Evolutionary conservation across 192 early-diverging fungal genomes (phyloP).

Genomic region (Entomortierella beljakovae): DNA sequence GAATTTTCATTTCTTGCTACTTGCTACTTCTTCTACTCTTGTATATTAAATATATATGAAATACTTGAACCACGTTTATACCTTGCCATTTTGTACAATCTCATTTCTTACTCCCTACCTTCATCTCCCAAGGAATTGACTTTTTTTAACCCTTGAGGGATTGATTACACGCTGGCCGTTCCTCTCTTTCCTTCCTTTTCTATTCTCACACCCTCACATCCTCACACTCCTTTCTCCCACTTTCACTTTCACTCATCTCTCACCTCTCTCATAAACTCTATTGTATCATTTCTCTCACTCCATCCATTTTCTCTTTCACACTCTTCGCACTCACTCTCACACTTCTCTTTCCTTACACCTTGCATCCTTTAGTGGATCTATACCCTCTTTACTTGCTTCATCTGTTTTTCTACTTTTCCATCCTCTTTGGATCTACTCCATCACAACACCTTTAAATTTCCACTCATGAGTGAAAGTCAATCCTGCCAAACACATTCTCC

Average conservation of each 20-base stretch:
- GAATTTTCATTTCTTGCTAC: background rate
- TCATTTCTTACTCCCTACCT: background rate
- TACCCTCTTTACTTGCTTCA: background rate
- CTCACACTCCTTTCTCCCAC: background rate
- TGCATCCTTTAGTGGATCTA: background rate
- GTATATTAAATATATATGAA: background rate
- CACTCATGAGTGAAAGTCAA: slow-evolving; percentile 33
- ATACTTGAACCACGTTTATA: too few species aligned
- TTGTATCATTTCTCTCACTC: background rate
- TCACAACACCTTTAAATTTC: background rate
- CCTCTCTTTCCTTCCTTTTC: background rate
- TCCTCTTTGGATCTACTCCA: background rate
- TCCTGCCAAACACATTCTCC: slow-evolving; percentile 15
- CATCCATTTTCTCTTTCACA: background rate
- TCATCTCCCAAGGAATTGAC: background rate
- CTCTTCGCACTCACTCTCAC: background rate
- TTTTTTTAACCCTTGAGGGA: background rate
- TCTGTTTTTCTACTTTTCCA: background rate
- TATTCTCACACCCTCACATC: too few species aligned
- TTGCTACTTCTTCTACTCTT: background rate
- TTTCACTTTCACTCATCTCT: background rate
- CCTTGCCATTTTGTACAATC: background rate
- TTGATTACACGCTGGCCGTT: background rate
- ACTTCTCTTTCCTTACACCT: background rate
- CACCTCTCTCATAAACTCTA: background rate